These are phyloP conservation scores for Erysimum cheiri DNA, from an alignment of 441 rosid genomes.

Conservation along the genomic window DNA sequence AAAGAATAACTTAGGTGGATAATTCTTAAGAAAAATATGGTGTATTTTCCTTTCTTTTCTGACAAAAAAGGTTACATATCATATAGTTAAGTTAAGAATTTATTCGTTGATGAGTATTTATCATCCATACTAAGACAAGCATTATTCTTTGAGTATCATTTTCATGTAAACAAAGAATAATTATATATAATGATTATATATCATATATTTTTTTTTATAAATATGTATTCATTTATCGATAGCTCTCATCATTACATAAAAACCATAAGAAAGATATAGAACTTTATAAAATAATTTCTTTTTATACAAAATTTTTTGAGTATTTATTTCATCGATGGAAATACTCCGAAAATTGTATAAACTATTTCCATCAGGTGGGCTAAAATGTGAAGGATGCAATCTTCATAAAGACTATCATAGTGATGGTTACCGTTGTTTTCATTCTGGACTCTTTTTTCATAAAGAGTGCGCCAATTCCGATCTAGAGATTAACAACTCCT, in stretches of 20 bases:
- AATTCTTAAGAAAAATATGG: neutral
- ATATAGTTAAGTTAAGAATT: neutral
- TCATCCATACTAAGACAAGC: neutral
- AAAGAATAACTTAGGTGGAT: neutral
- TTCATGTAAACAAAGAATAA: slow-evolving; percentile 19
- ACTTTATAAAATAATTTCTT: neutral
- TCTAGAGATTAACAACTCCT: neutral
- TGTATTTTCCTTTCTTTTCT: neutral
- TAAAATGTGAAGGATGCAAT: slow-evolving; percentile 18
- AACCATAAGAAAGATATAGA: neutral
- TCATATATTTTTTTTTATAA: neutral
- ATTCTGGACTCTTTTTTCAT: slow-evolving; percentile 29
- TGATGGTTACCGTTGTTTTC: slow-evolving; percentile 16
- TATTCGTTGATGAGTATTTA: neutral
- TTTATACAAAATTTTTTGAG: neutral
- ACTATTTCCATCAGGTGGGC: neutral
- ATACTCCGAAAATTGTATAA: neutral
- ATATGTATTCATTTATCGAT: neutral
- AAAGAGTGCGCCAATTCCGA: neutral
- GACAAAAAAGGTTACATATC: neutral
- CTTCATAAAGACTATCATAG: neutral
- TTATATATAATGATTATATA: neutral
- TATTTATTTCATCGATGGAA: neutral
- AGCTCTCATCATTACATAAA: neutral
- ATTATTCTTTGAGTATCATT: neutral